These are phyloP conservation scores for Ormosia semicastrata DNA, from an alignment of 306 rosid species.

Conservation along the genomic window DNA sequence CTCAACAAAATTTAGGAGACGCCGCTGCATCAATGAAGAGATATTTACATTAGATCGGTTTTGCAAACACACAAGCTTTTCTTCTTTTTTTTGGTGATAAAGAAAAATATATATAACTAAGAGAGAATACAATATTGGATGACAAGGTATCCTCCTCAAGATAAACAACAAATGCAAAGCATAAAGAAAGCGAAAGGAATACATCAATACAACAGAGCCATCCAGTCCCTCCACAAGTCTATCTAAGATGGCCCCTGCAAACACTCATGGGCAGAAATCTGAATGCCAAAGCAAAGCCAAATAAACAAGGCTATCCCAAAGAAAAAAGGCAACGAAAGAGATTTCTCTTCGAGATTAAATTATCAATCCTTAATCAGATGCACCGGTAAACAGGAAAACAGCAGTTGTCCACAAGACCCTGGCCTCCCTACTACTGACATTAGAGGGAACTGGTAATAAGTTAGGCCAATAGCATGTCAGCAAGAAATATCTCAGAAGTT, in stretches of 20 bases:
- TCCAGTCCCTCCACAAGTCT: background rate
- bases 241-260: background rate
- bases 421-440: no score
- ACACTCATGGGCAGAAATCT: no score
- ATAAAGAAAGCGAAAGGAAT: no score
- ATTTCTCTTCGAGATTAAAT: background rate
- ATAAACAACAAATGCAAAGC: no score
- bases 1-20: conserved; percentile 72
- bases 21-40: conserved; percentile 61
- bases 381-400: no score
- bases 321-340: background rate
- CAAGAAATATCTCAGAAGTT: background rate
- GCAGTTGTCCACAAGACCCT: no score
- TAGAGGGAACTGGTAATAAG: background rate
- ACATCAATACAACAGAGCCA: no score
- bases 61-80: background rate
- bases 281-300: background rate
- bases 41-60: conserved; percentile 21
- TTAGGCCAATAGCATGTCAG: background rate
- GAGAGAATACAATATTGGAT: background rate
- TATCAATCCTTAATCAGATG: background rate
- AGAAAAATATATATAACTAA: background rate
- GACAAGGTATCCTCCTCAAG: background rate
- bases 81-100: background rate
- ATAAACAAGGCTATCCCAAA: background rate